Evolutionary conservation across 148 eudicot genomes (phyloP), one percentile per base, ranked within the genome.

Genomic region (Rhododendron kiyosumense): DNA sequence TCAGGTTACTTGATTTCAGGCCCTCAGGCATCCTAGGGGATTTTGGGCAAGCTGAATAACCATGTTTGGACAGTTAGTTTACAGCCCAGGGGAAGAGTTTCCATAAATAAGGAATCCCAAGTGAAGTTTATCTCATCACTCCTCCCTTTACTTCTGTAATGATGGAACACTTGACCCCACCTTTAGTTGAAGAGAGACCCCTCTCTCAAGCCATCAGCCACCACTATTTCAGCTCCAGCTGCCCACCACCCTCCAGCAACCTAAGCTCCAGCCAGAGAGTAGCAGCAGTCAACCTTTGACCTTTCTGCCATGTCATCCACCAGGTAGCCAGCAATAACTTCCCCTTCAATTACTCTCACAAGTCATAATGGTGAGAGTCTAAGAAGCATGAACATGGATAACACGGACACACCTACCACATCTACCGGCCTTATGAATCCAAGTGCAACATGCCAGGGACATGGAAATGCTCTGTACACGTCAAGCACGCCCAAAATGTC

Each of bases 281-380:
- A 52, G 67, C 65, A 81, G 26, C 17, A 17, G 67, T 10, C 63
- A 80, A 80, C 65, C 63, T 81, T 52, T 7, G 32, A 32, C 67
- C 45, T 63, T 81, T 22, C 83, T 81, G 65, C 67, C 83, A 52
- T 51, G 43, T 30, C 83, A 49, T 52, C 83, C 43, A 52, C 24
- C 65, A 54, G 67, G 52, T 30, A 51, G 67, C 45, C 5, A 52
- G 61, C 61, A 18, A 32, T 18, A 52, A 26, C 20, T 80, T 49
- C 82, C 59, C 83, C 20, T 34, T 46, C 36, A 32, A 28, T 80
- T 28, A 20, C 59, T 45, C 38, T 80, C 83, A 80, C 76, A 71
- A 71, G 41, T 71, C 75, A 28, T 28, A 28, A 28, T 5, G 61
- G 22, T n/a, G 41, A 52, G 36, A 80, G 45, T 81, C 75, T 69